Percentiles rank a stretch among this genome's conserved stretches.
Conservation (phyloP, 176 grass and related monocot species). For the Triticum turgidum region DNA sequence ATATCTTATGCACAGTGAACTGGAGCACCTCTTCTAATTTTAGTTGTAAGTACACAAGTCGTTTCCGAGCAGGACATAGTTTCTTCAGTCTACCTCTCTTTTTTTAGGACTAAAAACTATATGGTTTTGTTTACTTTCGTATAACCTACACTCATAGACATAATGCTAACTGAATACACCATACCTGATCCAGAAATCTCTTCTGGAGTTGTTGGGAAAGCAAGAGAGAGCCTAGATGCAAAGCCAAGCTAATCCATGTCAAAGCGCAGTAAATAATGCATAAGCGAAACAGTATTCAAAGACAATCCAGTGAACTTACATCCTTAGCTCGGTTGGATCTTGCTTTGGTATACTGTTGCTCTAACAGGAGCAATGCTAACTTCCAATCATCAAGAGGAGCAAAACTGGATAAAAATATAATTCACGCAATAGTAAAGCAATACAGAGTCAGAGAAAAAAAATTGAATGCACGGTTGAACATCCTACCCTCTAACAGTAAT, state of each 20-base stretch:
- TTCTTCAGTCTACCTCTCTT: too few species aligned
- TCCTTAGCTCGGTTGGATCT: slow-evolving; percentile 59
- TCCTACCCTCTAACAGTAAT: slow-evolving; percentile 68
- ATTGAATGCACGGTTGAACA: slow-evolving; percentile 4
- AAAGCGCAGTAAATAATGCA: slow-evolving; percentile 10
- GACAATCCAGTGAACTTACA: slow-evolving; percentile 32
- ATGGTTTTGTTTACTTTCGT: too few species aligned
- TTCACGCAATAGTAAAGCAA: slow-evolving; percentile 3
- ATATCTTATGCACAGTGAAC: too few species aligned
- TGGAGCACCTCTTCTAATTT: too few species aligned
- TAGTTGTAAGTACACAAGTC: too few species aligned
- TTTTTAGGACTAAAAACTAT: too few species aligned
- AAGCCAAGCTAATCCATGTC: slow-evolving; percentile 27
- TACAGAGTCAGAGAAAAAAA: background rate
- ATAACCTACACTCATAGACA: background rate
- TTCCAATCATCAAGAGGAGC: slow-evolving; percentile 66
- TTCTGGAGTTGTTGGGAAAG: slow-evolving; percentile 81
- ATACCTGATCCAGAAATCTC: slow-evolving; percentile 81
- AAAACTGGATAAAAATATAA: slow-evolving; percentile 57
- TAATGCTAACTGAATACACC: background rate
- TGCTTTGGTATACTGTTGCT: slow-evolving; percentile 75
- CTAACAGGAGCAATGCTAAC: slow-evolving; percentile 57
- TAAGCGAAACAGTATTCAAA: background rate
- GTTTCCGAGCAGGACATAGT: too few species aligned
- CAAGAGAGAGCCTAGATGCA: slow-evolving; percentile 82